A percentile compares a stretch with the other conserved stretches of the same genome.
These are phyloP conservation scores for Herpotrichia juniperi DNA, from an alignment of 2,329 filamentous ascomycete genomes.

Conservation along the genomic window DNA sequence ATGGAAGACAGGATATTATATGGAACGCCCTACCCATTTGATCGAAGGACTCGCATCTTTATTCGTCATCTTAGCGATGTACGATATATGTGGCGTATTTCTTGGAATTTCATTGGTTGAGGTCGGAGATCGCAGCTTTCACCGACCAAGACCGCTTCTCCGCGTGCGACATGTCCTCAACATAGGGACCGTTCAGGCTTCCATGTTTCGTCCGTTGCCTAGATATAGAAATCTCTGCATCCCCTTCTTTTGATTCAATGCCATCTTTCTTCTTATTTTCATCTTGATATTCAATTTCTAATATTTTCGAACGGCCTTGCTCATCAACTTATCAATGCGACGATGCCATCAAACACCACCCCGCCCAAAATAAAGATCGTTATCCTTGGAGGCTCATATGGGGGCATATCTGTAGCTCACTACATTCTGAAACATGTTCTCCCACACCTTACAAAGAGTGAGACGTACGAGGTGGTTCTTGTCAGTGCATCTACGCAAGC, in stretches of 20 bases:
- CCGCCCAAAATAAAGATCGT: conserved; percentile 35
- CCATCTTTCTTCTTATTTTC: background rate
- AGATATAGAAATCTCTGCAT: background rate
- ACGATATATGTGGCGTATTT: background rate
- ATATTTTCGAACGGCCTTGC: too few relatives aligned
- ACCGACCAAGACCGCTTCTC: background rate
- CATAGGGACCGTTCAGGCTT: too few relatives aligned
- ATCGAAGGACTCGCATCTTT: too few relatives aligned
- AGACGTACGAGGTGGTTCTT: conserved; percentile 42
- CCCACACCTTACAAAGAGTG: conserved; percentile 25
- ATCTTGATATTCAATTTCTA: background rate
- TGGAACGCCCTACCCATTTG: too few relatives aligned
- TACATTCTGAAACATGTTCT: conserved; percentile 41
- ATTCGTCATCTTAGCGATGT: background rate
- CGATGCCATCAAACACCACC: conserved; percentile 5
- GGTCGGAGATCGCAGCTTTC: background rate
- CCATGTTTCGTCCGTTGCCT: too few relatives aligned
- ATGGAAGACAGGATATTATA: too few relatives aligned
- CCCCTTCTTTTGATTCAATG: background rate
- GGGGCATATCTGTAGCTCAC: conserved; percentile 45
- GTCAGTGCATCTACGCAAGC: conserved; percentile 37
- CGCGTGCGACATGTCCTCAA: background rate
- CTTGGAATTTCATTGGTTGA: background rate
- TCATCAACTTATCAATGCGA: too few relatives aligned
- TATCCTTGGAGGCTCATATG: conserved; percentile 47